phyloP scores from a whole-genome alignment of 2,329 filamentous ascomycete genomes.

The Nemania sp. region DNA sequence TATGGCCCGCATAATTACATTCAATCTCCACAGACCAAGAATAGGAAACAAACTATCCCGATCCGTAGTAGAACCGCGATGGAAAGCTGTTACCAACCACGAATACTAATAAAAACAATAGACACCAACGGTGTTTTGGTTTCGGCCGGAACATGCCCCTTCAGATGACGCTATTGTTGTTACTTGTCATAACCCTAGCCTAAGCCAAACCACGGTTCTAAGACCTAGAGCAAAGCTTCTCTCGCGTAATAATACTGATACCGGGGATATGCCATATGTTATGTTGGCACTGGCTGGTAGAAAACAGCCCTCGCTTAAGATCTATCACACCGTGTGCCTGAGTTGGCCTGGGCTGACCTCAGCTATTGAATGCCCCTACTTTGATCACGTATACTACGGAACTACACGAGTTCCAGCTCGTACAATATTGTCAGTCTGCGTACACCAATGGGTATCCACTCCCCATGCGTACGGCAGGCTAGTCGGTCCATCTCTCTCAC shows the following conservation, averaged over 20 bases:
- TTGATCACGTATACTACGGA: slow-evolving; percentile 1
- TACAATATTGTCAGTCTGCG: background rate
- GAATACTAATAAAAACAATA: slow-evolving; percentile 1
- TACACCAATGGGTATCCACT: slow-evolving; percentile 21
- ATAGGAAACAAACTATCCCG: slow-evolving; percentile 23
- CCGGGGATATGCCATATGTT: slow-evolving; percentile 1
- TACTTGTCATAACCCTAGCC: slow-evolving; percentile 16
- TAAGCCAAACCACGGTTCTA: slow-evolving; percentile 17
- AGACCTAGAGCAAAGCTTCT: slow-evolving; percentile 6
- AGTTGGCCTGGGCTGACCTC: slow-evolving; percentile 18
- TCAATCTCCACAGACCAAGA: slow-evolving; percentile 23
- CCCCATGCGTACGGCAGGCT: slow-evolving; percentile 24
- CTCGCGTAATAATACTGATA: slow-evolving; percentile 15
- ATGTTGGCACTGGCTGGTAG: slow-evolving; percentile 5
- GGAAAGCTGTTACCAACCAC: slow-evolving; percentile 3
- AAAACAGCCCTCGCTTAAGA: slow-evolving; percentile 17
- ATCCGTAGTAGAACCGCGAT: slow-evolving; percentile 3
- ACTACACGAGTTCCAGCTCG: slow-evolving; percentile 1
- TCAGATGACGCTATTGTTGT: slow-evolving; percentile 8
- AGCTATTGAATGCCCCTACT: slow-evolving; percentile 14
- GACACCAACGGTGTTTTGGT: too few species aligned
- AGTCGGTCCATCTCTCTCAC: slow-evolving; percentile 25
- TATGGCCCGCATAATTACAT: slow-evolving; percentile 16
- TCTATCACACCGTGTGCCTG: slow-evolving; percentile 19
- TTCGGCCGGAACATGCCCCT: slow-evolving; percentile 20